Base-by-base conservation (phyloP, 2,329 filamentous ascomycete species). In the Fusarium irregulare region DNA sequence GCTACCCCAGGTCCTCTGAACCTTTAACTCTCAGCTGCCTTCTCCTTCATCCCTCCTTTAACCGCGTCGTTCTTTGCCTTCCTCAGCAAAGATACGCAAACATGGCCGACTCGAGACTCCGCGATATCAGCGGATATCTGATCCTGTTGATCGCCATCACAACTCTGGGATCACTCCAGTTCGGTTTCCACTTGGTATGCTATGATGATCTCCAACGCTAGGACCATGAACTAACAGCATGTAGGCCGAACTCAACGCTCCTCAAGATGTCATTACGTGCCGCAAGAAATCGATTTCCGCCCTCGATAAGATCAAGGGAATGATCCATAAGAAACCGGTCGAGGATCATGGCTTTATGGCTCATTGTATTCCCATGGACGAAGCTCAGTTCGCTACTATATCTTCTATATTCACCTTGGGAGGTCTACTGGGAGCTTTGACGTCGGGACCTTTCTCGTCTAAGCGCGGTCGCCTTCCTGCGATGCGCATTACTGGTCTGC, bases 391-490 rank as follows among this genome's bases (percentile, higher is more conserved):
- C 80, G 95, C 94, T 34, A 87, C 94, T 50, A 89, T 98, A 13
- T 94, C 93, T 21, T 97, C 94, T 45, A 90, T 96, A 75, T 98
- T 96, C 83, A 98, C 94, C 0, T 82, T 98, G 10, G 96, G 96
- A 51, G 96, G 96, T 6, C 85, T 99, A 18, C 65, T 93, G 9
- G 96, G 96, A 21, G 95, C 96, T 10, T 85, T 98, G 13, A 85
- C 87, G 3, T 90, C 93, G 8, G 95, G 94, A 0, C 92, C 93
- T 0, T 78, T 94, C n/a, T 91, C 94, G 4, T 93, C 92, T 7
- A 86, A 84, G 40, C 89, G 91, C 71, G 96, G 96, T 23, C 90
- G 96, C 27, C 84, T 93, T 20, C 83, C 89, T 47, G 86, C 92
- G 7, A 94, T 98, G 88, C 90, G 91, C 16, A 77, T 89, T n/a